Base-by-base conservation (phyloP, 305 asterid species). In the Nicotiana rustica region DNA sequence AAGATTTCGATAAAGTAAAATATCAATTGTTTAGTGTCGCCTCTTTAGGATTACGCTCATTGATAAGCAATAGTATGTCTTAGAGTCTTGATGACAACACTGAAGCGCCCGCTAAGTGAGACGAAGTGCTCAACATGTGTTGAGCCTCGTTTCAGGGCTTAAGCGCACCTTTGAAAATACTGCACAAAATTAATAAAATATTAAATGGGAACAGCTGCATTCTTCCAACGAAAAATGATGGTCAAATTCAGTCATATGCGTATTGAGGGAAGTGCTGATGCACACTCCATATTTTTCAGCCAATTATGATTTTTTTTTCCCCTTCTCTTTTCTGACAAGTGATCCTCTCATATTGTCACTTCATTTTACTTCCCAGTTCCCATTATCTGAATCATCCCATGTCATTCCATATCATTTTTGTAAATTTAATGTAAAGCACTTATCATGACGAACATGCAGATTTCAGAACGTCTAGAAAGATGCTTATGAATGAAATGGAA, bases 391-490 rank as follows among this genome's bases (percentile, higher is more conserved):
- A n/a, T 71, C 78, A 18, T 59, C 78, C 47, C 60, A 41, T 69
- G 78, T 52, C n/a, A 44, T 70, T 41, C 78, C 78, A 13, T 21
- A 71, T 71, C 38, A 71, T 15, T 69, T 70, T 71, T 47, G 35
- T 13, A 10, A 47, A 71, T 47, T 41, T 13, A 47, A 13, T 19
- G 38, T 19, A 71, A 47, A 71, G 57, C 17, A 13, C 1, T 52
- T 52, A 3, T 12, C 78, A 71, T 71, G 59, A 5, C 12, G 2
- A 71, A 71, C 31, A 10, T 62, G 67, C 14, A 62, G 35, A 62
- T 62, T 62, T 62, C 67, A 62, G 36, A 64, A 10, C 3, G 4
- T 65, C 7, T 12, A 15, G 5, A 64, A 29, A 65, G 18, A 65
- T 65, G 38, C 69, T 65, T 25, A 65, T 65, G 69, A 65, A 65